Evolutionary conservation across 768 basidiomycete species (phyloP).

Genomic region (Pleurotus tuber-regium): DNA sequence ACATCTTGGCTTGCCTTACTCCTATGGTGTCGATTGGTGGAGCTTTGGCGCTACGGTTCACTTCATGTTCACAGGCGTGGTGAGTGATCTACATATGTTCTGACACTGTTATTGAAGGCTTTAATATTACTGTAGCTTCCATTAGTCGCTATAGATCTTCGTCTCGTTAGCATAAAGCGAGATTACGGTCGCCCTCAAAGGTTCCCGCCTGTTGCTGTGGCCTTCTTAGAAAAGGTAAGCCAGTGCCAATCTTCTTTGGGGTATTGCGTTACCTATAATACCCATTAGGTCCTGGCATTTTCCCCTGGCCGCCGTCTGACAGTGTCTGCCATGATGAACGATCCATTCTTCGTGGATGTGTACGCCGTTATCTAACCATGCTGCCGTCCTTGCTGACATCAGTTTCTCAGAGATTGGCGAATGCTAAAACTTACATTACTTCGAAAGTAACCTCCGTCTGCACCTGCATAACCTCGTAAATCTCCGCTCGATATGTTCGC

Average conservation of each 20-base stretch:
- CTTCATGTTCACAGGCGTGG: neutral
- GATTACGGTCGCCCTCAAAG: neutral
- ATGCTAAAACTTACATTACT: no score
- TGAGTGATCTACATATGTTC: neutral
- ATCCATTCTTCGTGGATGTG: neutral
- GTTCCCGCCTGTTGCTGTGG: neutral
- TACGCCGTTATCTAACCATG: neutral
- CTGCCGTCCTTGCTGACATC: neutral
- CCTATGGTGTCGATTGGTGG: slow-evolving; percentile 7
- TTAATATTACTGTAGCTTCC: neutral
- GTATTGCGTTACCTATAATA: neutral
- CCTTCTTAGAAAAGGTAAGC: neutral
- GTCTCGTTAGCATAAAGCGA: neutral
- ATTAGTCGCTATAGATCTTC: neutral
- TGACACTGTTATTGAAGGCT: neutral
- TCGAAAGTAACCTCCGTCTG: neutral
- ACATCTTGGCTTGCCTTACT: neutral
- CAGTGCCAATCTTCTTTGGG: neutral
- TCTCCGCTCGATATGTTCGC: neutral
- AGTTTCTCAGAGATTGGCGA: neutral
- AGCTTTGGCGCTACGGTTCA: neutral
- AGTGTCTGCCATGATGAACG: slow-evolving; percentile 3
- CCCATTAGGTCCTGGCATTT: neutral
- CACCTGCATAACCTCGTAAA: neutral
- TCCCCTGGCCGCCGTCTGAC: neutral